These are phyloP conservation scores for Candida maris DNA, from an alignment of 805 yeast species.

Conservation along the genomic window DNA sequence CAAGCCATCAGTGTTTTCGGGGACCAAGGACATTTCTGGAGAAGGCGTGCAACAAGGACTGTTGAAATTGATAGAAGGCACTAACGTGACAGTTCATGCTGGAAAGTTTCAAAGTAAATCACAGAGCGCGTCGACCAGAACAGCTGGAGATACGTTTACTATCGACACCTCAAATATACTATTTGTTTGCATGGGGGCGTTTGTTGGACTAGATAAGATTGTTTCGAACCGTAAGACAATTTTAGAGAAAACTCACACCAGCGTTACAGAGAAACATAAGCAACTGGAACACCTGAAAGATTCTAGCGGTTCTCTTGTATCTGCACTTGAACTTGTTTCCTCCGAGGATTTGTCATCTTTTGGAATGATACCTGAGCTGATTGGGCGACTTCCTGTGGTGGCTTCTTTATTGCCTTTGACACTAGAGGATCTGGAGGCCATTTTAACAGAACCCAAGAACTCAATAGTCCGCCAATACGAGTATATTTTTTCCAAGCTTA, in stretches of 20 bases:
- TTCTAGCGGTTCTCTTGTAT: slow-evolving; percentile 34
- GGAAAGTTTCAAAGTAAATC: slow-evolving; percentile 17
- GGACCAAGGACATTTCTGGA: slow-evolving; percentile 57
- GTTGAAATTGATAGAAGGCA: slow-evolving; percentile 55
- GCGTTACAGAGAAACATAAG: slow-evolving; percentile 14
- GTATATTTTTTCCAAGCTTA: slow-evolving; percentile 50
- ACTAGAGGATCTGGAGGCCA: slow-evolving; percentile 43
- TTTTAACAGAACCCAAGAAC: slow-evolving; percentile 53
- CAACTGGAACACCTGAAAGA: slow-evolving; percentile 35
- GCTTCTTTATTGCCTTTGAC: slow-evolving; percentile 47
- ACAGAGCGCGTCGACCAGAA: slow-evolving; percentile 9
- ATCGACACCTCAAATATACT: slow-evolving; percentile 54
- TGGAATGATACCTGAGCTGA: slow-evolving; percentile 58
- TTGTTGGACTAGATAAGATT: slow-evolving; percentile 53
- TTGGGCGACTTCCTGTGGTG: slow-evolving; percentile 56
- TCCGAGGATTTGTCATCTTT: slow-evolving; percentile 48
- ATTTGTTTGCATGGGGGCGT: slow-evolving; percentile 60
- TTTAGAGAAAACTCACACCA: slow-evolving; percentile 2
- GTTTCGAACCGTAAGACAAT: slow-evolving; percentile 37
- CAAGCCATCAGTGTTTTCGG: slow-evolving; percentile 42
- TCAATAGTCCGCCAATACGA: slow-evolving; percentile 51
- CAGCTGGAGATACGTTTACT: slow-evolving; percentile 36
- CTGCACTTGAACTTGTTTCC: slow-evolving; percentile 44
- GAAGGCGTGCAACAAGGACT: slow-evolving; percentile 65
- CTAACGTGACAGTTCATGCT: slow-evolving; percentile 43